Evolutionary conservation across 2,329 filamentous ascomycete genomes (phyloP), one percentile per base, ranked within the genome.

Genomic region (Septoria petroselini): DNA sequence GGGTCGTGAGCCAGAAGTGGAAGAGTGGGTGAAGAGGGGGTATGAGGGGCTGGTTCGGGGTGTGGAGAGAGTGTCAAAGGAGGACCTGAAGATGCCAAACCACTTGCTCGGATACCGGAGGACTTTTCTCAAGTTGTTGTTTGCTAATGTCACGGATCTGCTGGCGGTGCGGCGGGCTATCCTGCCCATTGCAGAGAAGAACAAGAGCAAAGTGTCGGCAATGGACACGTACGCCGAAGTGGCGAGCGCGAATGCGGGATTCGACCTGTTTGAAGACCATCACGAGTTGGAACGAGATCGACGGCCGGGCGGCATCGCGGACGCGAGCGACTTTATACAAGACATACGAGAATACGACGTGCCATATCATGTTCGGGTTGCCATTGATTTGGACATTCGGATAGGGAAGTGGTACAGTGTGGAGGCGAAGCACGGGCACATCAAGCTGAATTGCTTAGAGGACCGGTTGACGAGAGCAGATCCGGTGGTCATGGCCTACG

Each of bases 271-370:
- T 82, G 91, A 97, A 69, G 82, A 91, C 79, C 43, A 47, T 17
- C 43, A 47, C 35, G 80, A 87, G 80, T 46, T 58, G 19, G 81
- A 85, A 72, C 81, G 90, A 69, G 86, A 93, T 70, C 81, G 79
- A 84, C 83, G 85, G 79, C 76, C 78, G 74, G 90, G 85, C 75
- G 60, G 57, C 33, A 84, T 89, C 73, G 77, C 84, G 61, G 91
- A 97, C 71, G 90, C 91, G 52, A 95, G 90, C 78, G 91, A 97
- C 78, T 96, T 85, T 71, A 90, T 98, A 78, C 81, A 96, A 73
- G 94, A 98, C 79, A 95, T 98, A 69, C 84, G 93, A 78, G 93
- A 98, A 76, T 98, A 95, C 71, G 93, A 98, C 72, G 94, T 98
- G 64, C 94, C 93, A 58, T 98, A 98, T 76, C 93, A 98, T 76